Percentiles rank a stretch among this genome's conserved stretches.
These are phyloP conservation scores for Posidonia oceanica DNA, from an alignment of 116 monocot genomes.

Conservation along the genomic window DNA sequence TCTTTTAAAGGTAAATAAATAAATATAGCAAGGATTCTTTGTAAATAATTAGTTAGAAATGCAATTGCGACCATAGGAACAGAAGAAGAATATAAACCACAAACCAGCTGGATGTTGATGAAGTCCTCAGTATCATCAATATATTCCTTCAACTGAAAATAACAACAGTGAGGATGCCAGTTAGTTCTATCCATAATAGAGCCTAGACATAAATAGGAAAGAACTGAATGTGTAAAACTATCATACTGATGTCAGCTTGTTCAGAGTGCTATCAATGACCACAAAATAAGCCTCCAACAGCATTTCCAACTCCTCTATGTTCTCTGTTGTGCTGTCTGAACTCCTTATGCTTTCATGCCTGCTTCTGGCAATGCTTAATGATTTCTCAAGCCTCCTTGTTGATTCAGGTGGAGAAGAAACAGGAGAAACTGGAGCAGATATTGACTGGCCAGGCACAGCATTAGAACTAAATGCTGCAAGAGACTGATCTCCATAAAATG, in stretches of 20 bases:
- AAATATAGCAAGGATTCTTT: background rate
- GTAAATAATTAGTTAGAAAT: background rate
- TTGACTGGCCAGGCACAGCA: slow-evolving; percentile 36
- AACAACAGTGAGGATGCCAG: background rate
- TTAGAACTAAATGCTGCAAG: slow-evolving; percentile 31
- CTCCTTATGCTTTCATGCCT: slow-evolving; percentile 74
- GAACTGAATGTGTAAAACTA: background rate
- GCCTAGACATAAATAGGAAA: background rate
- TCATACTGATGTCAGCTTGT: slow-evolving; percentile 82
- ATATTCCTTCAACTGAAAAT: slow-evolving; percentile 89
- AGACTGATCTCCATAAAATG: slow-evolving; percentile 61
- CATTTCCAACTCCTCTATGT: slow-evolving; percentile 90
- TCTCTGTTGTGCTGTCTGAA: slow-evolving; percentile 53
- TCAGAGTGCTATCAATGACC: slow-evolving; percentile 82
- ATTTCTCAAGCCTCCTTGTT: slow-evolving; percentile 56
- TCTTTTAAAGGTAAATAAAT: background rate
- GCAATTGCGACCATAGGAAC: background rate
- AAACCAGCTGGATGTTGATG: slow-evolving; percentile 93
- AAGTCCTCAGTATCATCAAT: slow-evolving; percentile 99
- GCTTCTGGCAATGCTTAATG: slow-evolving; percentile 63
- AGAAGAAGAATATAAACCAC: background rate
- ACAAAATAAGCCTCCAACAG: slow-evolving; percentile 95
- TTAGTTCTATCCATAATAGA: background rate
- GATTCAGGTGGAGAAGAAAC: slow-evolving; percentile 72
- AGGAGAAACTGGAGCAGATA: slow-evolving; percentile 97